Conservation (phyloP, 495 filamentous ascomycete species). For the Xylaria venustula region DNA sequence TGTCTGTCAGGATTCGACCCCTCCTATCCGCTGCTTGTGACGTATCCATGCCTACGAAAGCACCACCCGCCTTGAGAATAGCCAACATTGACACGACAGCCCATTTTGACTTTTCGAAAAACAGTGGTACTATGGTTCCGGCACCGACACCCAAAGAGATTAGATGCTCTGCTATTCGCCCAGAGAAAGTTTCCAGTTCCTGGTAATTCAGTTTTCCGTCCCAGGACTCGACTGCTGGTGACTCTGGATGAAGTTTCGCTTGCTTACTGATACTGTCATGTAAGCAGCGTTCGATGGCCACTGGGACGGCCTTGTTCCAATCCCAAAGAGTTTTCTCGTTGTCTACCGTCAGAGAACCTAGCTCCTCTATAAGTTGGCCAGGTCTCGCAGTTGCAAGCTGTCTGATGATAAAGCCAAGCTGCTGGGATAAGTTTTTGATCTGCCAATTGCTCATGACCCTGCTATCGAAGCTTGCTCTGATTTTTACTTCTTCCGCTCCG, state of each 20-base stretch:
- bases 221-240: neutral
- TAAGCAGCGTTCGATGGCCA: too few relatives aligned
- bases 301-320: too few relatives aligned
- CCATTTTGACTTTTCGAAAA: neutral
- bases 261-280: too few relatives aligned
- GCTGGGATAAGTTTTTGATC: too few relatives aligned
- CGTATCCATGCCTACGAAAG: neutral
- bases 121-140: neutral
- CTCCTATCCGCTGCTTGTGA: neutral
- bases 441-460: too few relatives aligned
- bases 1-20: neutral
- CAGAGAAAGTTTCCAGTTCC: neutral
- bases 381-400: too few relatives aligned
- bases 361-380: too few relatives aligned
- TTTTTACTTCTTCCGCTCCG: too few relatives aligned
- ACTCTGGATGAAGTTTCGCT: constrained; percentile 21
- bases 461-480: too few relatives aligned
- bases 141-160: neutral
- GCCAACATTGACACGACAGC: neutral
- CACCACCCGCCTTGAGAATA: neutral
- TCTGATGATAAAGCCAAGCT: too few relatives aligned
- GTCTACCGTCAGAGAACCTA: too few relatives aligned
- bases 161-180: neutral
- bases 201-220: neutral
- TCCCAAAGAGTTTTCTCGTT: too few relatives aligned